Evolutionary conservation across 2,329 filamentous ascomycete genomes (phyloP), one percentile per base, ranked within the genome.

Genomic region (Sporothrix dimorphospora): DNA sequence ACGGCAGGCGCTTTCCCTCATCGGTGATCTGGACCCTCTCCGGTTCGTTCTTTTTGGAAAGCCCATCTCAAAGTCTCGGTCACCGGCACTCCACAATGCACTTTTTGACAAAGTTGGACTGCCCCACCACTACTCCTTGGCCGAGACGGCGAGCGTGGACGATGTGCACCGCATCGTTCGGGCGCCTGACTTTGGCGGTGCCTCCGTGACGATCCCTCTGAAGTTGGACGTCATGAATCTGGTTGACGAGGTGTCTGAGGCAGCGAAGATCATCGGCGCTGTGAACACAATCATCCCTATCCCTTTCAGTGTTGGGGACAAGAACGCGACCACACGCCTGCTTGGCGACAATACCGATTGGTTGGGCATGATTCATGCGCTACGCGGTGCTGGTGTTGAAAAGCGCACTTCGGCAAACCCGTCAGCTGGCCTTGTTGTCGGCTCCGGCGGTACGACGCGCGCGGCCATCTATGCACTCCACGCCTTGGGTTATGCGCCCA

Each of bases 271-370:
- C 40, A 98, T 99, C 74, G 96, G 96, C 27, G 96, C 96, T 3
- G 92, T 98, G 75, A 99, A 99, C 83, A 99, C 96, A 21, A 91
- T 99, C 77, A 89, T 97, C 38, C 90, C 92, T 0, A 79, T 88
- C 3, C 70, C 66, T 16, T 78, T 79, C 34, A 79, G n/a, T n/a
- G 42, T 82, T 8, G 78, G 19, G 9, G 42, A 76, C 8, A 83
- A 80, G 3, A 83, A 82, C 4, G 81, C 84, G 4, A n/a, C 21
- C 71, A 81, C 81, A 66, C 87, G 85, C 27, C 88, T 98, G 3
- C 81, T 92, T 19, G 96, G 96, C 57, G 92, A 94, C 79, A 99
- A 99, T 81, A 99, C 96, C 14, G 96, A 99, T 83, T 99, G 94
- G 92, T 88, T 90, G 78, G 96, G 96, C 74, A 99, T 99, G 90